Conservation (phyloP, 2,329 filamentous ascomycete genomes). For the Spiromastix sp. region DNA sequence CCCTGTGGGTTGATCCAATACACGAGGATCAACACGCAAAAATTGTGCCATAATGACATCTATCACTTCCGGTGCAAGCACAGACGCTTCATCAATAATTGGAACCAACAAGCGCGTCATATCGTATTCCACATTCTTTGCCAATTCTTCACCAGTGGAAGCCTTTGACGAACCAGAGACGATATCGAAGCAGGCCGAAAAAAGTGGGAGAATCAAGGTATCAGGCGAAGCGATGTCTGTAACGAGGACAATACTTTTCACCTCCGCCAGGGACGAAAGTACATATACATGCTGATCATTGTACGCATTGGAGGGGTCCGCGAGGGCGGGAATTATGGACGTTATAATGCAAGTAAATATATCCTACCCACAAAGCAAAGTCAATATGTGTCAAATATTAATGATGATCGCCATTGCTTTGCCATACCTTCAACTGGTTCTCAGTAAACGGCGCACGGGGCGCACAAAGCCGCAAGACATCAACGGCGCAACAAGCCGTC, state of each 20-base stretch:
- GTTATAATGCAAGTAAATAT: slow-evolving; percentile 86
- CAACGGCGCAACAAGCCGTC: slow-evolving; percentile 79
- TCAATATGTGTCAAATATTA: slow-evolving; percentile 4
- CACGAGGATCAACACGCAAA: slow-evolving; percentile 67
- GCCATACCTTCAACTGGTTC: slow-evolving; percentile 75
- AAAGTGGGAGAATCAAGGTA: slow-evolving; percentile 67
- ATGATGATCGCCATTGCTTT: slow-evolving; percentile 2
- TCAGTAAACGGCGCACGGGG: slow-evolving; percentile 90
- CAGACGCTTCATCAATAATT: slow-evolving; percentile 74
- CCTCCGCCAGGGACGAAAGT: slow-evolving; percentile 74
- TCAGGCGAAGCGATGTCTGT: slow-evolving; percentile 79
- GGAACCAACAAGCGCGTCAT: slow-evolving; percentile 78
- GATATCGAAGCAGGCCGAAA: slow-evolving; percentile 84
- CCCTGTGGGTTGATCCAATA: slow-evolving; percentile 32
- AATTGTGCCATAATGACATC: slow-evolving; percentile 96
- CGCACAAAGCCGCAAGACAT: slow-evolving; percentile 84
- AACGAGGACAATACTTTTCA: slow-evolving; percentile 88
- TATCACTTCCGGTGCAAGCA: slow-evolving; percentile 69
- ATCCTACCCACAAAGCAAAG: slow-evolving; percentile 54
- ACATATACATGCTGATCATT: slow-evolving; percentile 90
- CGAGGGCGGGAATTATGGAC: slow-evolving; percentile 71
- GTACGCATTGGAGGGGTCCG: slow-evolving; percentile 80
- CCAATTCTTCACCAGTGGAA: slow-evolving; percentile 67
- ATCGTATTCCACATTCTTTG: slow-evolving; percentile 87
- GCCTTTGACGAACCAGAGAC: slow-evolving; percentile 68